Evolutionary conservation across 257 asterid genomes (phyloP).

Genomic region (Voacanga thouarsii): DNA sequence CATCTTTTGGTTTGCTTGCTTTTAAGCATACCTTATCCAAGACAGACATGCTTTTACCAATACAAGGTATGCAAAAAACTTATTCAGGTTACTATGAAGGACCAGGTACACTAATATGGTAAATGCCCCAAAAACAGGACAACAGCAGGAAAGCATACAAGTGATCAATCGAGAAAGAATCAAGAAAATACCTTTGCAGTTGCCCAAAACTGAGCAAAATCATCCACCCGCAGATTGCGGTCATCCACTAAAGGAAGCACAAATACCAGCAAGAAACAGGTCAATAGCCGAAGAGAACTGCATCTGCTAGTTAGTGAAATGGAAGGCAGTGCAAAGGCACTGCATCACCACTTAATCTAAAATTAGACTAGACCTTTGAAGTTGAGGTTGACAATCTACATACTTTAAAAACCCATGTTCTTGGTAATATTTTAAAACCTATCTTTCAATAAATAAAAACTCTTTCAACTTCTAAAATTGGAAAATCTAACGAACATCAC

Average conservation of each 20-base stretch:
- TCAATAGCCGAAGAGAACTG: slow-evolving; percentile 92
- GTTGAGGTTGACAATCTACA: slow-evolving; percentile 38
- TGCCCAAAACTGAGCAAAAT: slow-evolving; percentile 99
- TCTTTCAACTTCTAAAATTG: neutral
- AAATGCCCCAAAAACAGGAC: slow-evolving; percentile 6
- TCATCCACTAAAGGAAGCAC: slow-evolving; percentile 99
- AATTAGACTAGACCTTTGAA: slow-evolving; percentile 41
- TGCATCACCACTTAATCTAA: slow-evolving; percentile 76
- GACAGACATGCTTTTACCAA: neutral
- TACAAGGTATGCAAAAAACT: neutral
- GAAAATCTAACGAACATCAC: slow-evolving; percentile 8
- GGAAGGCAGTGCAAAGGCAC: slow-evolving; percentile 80
- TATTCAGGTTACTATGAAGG: neutral
- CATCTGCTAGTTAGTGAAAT: slow-evolving; percentile 93
- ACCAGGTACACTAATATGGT: neutral
- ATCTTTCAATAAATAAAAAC: slow-evolving; percentile 11
- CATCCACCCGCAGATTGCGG: slow-evolving; percentile 99
- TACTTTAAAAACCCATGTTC: slow-evolving; percentile 19
- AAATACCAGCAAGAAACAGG: slow-evolving; percentile 97
- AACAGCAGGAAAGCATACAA: slow-evolving; percentile 20
- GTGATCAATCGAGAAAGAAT: slow-evolving; percentile 50
- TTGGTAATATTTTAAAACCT: slow-evolving; percentile 26
- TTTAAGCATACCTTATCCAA: neutral
- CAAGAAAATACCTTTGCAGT: slow-evolving; percentile 96
- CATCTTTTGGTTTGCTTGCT: neutral